A percentile compares a stretch with the other conserved stretches of the same genome.
Conservation (phyloP, 768 basidiomycete species). For the Lactifluus volemus region DNA sequence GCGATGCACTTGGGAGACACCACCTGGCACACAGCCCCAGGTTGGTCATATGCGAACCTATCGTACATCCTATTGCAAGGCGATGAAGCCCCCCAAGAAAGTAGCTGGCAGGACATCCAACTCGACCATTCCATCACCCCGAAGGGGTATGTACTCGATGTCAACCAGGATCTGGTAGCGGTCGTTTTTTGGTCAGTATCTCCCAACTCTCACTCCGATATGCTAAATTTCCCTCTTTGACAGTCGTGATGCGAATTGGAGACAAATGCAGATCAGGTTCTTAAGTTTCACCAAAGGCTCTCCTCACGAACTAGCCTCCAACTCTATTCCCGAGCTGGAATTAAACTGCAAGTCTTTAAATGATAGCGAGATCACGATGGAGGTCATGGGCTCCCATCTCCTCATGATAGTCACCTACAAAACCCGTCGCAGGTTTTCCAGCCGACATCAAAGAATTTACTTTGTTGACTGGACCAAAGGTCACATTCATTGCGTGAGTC, state of each 20-base stretch:
- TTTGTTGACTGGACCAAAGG: constrained; percentile 9
- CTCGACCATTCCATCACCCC: constrained; percentile 4
- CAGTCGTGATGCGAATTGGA: constrained; percentile 8
- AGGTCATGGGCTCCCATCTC: constrained; percentile 9
- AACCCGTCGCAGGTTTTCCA: constrained; percentile 1
- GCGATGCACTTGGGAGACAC: constrained; percentile 14
- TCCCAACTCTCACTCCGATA: not conserved
- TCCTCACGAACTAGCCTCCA: not conserved
- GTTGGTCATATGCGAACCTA: constrained; percentile 15
- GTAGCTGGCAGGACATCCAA: constrained; percentile 8
- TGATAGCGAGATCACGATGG: constrained; percentile 11
- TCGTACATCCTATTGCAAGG: not conserved
- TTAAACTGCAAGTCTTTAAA: constrained; percentile 8
- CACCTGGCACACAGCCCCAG: constrained; percentile 10
- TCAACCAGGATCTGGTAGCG: constrained; percentile 11
- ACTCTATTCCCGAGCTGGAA: not conserved
- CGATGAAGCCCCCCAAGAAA: not conserved
- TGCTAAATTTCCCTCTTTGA: not conserved
- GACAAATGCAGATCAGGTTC: constrained; percentile 1
- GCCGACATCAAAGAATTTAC: constrained; percentile 6
- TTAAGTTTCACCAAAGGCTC: constrained; percentile 6
- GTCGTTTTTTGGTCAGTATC: constrained; percentile 8
- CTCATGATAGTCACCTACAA: constrained; percentile 7
- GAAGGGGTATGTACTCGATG: constrained; percentile 14
- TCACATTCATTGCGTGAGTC: constrained; percentile 5